These are phyloP conservation scores for Geranomyces michiganensis DNA, from an alignment of 192 early-diverging fungal species.

Conservation along the genomic window DNA sequence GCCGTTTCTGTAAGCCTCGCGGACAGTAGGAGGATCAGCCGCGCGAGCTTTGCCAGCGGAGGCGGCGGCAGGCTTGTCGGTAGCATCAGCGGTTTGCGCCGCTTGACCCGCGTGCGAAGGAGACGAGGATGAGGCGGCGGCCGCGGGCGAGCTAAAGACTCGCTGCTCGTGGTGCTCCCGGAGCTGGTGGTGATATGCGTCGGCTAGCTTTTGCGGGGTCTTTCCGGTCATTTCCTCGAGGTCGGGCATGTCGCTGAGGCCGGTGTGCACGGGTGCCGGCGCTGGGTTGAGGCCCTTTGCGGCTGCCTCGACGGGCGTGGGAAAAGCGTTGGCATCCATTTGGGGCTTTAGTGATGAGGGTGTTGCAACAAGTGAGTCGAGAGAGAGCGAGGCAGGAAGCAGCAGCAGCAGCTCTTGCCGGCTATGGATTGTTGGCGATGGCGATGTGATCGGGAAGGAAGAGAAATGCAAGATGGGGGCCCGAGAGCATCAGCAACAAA, in stretches of 20 bases:
- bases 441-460: too few species aligned
- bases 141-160: not conserved
- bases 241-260: conserved; percentile 17
- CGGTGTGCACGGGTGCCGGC: conserved; percentile 11
- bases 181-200: not conserved
- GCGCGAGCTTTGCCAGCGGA: too few species aligned
- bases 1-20: conserved; percentile 2
- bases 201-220: not conserved
- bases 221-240: conserved; percentile 8
- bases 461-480: too few species aligned
- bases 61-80: too few species aligned
- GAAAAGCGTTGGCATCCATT: conserved; percentile 8
- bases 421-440: too few species aligned
- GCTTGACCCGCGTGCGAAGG: not conserved
- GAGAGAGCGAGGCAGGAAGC: too few species aligned
- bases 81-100: too few species aligned
- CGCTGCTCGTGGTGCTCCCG: not conserved
- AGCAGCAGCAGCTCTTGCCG: too few species aligned
- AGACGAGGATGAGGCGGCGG: not conserved
- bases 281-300: conserved; percentile 10
- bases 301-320: conserved; percentile 22
- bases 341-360: too few species aligned
- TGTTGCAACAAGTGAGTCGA: too few species aligned
- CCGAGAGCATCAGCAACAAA: too few species aligned
- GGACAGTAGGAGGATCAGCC: not conserved